Evolutionary conservation across 768 basidiomycete genomes (phyloP).

Genomic region (Termitomyces titanicus): DNA sequence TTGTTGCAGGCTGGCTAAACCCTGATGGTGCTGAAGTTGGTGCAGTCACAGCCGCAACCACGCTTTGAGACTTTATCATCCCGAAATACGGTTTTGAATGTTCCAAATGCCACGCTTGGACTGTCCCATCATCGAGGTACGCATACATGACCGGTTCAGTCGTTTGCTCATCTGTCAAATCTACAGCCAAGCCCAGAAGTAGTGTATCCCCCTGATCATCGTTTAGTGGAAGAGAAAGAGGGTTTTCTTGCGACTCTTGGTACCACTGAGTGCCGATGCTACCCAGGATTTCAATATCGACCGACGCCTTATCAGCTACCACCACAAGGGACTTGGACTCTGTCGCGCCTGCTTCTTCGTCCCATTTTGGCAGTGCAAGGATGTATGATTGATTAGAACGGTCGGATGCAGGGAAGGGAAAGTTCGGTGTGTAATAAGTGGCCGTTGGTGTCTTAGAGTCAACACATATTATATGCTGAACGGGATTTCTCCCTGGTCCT

Average conservation of each 20-base stretch:
- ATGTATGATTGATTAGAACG: constrained; percentile 35
- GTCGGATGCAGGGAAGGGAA: constrained; percentile 38
- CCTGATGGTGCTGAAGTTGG: constrained; percentile 11
- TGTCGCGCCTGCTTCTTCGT: constrained; percentile 34
- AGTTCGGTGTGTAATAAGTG: constrained; percentile 33
- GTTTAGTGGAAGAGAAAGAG: constrained; percentile 63
- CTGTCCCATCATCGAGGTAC: constrained; percentile 75
- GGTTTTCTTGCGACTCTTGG: constrained; percentile 47
- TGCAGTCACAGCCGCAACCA: constrained; percentile 5
- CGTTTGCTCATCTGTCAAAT: constrained; percentile 49
- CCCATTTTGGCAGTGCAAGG: constrained; percentile 43
- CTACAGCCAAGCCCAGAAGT: constrained; percentile 59
- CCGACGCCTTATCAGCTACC: constrained; percentile 42
- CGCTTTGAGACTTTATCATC: constrained; percentile 34
- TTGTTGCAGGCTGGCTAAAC: constrained; percentile 15
- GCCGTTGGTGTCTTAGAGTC: constrained; percentile 39
- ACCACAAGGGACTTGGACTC: constrained; percentile 38
- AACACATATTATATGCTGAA: constrained; percentile 42
- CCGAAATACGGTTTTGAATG: constrained; percentile 57
- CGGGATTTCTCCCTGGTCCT: constrained; percentile 31
- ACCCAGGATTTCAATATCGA: constrained; percentile 46
- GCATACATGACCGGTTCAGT: constrained; percentile 62
- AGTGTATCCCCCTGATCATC: constrained; percentile 68
- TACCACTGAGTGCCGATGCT: constrained; percentile 40
- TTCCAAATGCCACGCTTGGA: constrained; percentile 71